A percentile compares a stretch with the other conserved stretches of the same genome.
Evolutionary conservation across 2,329 filamentous ascomycete genomes (phyloP).

Genomic region (Penicillium glabrum): DNA sequence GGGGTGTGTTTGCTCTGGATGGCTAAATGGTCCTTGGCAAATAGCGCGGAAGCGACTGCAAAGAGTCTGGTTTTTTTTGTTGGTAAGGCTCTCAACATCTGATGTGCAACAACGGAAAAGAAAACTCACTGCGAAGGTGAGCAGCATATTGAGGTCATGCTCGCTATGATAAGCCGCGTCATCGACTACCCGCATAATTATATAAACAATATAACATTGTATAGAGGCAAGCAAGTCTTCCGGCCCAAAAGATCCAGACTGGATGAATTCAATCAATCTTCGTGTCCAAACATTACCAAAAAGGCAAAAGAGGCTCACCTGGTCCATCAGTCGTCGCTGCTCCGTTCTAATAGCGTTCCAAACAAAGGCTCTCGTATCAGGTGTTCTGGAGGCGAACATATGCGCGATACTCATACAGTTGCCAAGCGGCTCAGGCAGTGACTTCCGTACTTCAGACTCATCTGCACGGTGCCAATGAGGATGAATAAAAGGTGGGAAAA

Average conservation of each 20-base stretch:
- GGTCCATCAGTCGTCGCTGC: not conserved
- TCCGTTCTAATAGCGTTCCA: not conserved
- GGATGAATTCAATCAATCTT: not conserved
- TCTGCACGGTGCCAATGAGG: not conserved
- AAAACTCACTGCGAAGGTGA: not conserved
- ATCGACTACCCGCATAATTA: not conserved
- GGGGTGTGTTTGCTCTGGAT: not conserved
- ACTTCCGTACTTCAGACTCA: not conserved
- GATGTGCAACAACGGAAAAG: not conserved
- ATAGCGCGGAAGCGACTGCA: not conserved
- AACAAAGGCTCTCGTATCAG: not conserved
- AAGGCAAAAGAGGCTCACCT: not conserved
- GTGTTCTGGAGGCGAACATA: not conserved
- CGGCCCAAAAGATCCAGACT: not conserved
- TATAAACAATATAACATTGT: not conserved
- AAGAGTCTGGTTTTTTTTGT: not conserved
- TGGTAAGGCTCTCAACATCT: not conserved
- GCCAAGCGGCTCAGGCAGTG: not conserved
- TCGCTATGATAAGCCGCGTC: not conserved
- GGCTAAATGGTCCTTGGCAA: not conserved
- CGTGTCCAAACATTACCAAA: not conserved
- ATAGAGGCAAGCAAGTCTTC: not conserved
- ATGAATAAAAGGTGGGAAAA: not conserved
- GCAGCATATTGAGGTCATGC: not conserved
- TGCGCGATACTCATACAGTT: not conserved